Conservation (phyloP, 148 eudicot genomes). For the Linanthus parryae region DNA sequence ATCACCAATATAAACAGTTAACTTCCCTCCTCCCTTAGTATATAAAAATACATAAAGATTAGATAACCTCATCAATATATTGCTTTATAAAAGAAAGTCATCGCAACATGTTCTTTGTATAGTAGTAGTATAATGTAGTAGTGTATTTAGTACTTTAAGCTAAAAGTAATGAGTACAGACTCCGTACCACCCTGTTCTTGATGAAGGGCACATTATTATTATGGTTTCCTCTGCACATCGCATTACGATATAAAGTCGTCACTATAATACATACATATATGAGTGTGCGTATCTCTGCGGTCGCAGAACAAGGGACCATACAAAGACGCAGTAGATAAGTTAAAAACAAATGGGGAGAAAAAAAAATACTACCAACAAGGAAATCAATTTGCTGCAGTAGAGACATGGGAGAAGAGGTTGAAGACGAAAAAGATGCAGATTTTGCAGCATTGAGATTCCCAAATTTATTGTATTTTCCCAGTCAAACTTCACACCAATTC, state of each 20-base stretch:
- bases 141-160: neutral
- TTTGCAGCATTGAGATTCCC: no score
- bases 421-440: no score
- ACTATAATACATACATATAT: slow-evolving; percentile 1
- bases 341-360: no score
- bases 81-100: neutral
- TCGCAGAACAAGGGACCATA: slow-evolving; percentile 6
- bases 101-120: neutral
- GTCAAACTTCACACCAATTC: no score
- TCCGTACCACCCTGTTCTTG: neutral
- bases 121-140: neutral
- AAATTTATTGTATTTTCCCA: no score
- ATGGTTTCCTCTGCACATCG: neutral
- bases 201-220: slow-evolving; percentile 3
- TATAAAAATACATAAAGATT: neutral
- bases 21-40: neutral
- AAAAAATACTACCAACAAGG: no score
- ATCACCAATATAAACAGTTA: neutral
- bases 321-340: slow-evolving; percentile 10
- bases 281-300: no score
- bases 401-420: no score
- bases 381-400: no score
- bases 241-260: slow-evolving; percentile 3
- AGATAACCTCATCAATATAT: neutral
- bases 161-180: neutral